Evolutionary conservation across 441 rosid species (phyloP), one percentile per base, ranked within the genome.

Genomic region (Pelargonium myrrhifolium): DNA sequence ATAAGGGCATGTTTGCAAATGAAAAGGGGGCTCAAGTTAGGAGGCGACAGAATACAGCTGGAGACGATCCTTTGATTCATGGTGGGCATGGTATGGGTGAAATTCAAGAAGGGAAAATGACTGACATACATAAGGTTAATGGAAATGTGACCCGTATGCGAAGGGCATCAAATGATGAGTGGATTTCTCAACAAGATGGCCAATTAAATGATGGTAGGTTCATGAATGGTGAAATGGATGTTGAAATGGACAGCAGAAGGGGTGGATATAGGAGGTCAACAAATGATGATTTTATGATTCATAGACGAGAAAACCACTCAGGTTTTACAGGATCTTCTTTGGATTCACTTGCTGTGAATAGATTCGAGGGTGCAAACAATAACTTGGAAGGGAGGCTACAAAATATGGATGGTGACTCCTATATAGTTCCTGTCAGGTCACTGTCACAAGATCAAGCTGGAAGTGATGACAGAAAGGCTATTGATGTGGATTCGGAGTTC

Each of bases 401-500:
- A 47, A 80, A 78, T 80, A 79, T 81, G 76, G 78, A 80, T 73
- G 94, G 84, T 76, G 96, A 87, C 80, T 92, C 98, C 76, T 86
- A 85, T 78, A 83, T 95, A 28, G 89, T 89, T 79, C 76, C 93
- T 7, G 68, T 78, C 66, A 81, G 89, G 63, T 78, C 89, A 71
- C 47, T 65, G 31, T 75, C 78, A 9, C 53, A 17, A 40, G 82
- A 81, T 80, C 85, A 75, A 80, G 74, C 62, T 69, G 86, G 81
- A 76, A 65, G 68, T 42, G 78, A 66, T 43, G 81, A 76, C 18
- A 80, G 87, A 69, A 84, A 77, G 72, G 82, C 81, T 62, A 75
- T 90, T 67, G 86, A 87, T 69, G 77, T 89, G 40, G 87, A 84
- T 71, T 83, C 86, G 47, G 99, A 92, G 71, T 70, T 85, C 61